Conservation (phyloP, 2,329 filamentous ascomycete genomes). For the Coniochaeta sp. region DNA sequence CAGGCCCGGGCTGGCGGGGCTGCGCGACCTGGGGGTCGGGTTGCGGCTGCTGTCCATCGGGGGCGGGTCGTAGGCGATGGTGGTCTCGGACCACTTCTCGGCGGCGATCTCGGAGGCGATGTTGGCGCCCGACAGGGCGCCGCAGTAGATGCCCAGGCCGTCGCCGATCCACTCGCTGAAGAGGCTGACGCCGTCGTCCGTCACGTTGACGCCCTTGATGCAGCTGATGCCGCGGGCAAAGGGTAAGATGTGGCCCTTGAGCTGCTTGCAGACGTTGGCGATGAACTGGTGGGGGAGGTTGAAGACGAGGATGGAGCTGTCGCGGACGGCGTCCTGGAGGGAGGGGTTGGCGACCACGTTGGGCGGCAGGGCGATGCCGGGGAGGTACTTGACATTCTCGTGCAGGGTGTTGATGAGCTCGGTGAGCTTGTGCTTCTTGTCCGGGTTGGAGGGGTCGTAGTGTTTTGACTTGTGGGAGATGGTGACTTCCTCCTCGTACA, state of each 20-base stretch:
- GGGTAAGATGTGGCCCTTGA: constrained; percentile 83
- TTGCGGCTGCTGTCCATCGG: constrained; percentile 71
- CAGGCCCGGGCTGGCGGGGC: constrained; percentile 37
- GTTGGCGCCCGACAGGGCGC: constrained; percentile 91
- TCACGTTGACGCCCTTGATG: constrained; percentile 95
- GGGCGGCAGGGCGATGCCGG: constrained; percentile 71
- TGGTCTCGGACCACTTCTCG: constrained; percentile 97
- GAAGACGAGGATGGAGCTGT: constrained; percentile 87
- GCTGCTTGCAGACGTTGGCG: constrained; percentile 70
- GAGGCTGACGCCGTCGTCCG: constrained; percentile 74
- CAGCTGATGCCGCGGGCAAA: constrained; percentile 92
- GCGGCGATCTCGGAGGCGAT: constrained; percentile 90
- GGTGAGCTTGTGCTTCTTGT: constrained; percentile 78
- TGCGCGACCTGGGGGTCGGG: constrained; percentile 48
- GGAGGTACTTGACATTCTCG: constrained; percentile 97
- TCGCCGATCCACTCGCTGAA: constrained; percentile 95
- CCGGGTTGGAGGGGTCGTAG: constrained; percentile 57
- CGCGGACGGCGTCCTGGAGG: constrained; percentile 69
- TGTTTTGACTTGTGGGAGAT: constrained; percentile 65
- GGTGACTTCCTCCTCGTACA: constrained; percentile 85
- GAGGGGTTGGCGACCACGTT: constrained; percentile 84
- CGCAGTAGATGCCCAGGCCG: constrained; percentile 90
- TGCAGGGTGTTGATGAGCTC: constrained; percentile 83
- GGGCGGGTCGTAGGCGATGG: constrained; percentile 91
- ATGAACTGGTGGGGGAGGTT: constrained; percentile 98